A percentile compares a stretch with the other conserved stretches of the same genome.
phyloP scores from a whole-genome alignment of 768 basidiomycete genomes.

The Rhodotorula sphaerocarpa region DNA sequence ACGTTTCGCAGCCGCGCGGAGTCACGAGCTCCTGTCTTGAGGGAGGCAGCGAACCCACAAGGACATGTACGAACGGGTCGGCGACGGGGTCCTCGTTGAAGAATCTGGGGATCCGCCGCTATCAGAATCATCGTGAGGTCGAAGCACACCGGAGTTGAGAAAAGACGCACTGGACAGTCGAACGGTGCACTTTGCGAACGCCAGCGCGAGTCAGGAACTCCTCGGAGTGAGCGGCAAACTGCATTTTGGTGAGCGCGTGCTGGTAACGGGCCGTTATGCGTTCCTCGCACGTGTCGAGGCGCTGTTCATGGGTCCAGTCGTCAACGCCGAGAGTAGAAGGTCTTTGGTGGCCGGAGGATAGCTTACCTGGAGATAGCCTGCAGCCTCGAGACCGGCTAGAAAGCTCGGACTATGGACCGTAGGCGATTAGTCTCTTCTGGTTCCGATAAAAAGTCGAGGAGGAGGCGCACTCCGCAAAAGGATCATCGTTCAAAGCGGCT shows the following conservation, averaged over 20 bases:
- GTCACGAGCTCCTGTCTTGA: slow-evolving; percentile 4
- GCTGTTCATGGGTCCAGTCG: neutral
- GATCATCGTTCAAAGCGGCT: slow-evolving; percentile 7
- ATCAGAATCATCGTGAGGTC: neutral
- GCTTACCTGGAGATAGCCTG: slow-evolving; percentile 33
- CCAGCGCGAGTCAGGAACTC: slow-evolving; percentile 31
- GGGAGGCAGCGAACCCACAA: slow-evolving; percentile 29
- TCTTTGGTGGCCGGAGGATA: neutral
- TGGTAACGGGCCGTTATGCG: slow-evolving; percentile 34
- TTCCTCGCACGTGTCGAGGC: slow-evolving; percentile 27
- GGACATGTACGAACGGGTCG: slow-evolving; percentile 32
- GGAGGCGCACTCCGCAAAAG: slow-evolving; percentile 11
- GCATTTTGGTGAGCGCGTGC: slow-evolving; percentile 29
- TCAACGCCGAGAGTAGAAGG: neutral
- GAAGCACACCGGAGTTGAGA: neutral
- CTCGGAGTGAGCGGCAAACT: slow-evolving; percentile 27
- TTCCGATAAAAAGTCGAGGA: no score
- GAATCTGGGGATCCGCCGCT: slow-evolving; percentile 1
- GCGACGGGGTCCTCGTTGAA: slow-evolving; percentile 30
- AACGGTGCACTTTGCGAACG: slow-evolving; percentile 30
- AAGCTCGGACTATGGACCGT: slow-evolving; percentile 24
- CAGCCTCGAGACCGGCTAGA: slow-evolving; percentile 30
- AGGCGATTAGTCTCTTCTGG: neutral
- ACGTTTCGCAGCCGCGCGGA: slow-evolving; percentile 5
- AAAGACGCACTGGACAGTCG: slow-evolving; percentile 19